These are phyloP conservation scores for Chrysanthemum makinoi DNA, from an alignment of 129 eudicot species.

Conservation along the genomic window DNA sequence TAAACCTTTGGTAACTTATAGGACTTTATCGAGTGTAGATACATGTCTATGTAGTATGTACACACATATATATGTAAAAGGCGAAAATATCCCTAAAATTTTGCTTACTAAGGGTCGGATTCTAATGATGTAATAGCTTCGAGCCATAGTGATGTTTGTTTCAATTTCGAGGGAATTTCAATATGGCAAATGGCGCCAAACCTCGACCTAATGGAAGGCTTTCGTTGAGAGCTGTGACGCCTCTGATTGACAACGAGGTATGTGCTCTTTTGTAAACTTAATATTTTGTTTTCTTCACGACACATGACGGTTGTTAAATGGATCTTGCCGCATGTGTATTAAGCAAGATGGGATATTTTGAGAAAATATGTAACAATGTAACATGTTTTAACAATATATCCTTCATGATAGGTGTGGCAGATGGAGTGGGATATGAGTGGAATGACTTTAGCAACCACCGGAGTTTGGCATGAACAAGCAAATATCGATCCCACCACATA, in stretches of 20 bases:
- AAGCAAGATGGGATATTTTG: too few relatives aligned
- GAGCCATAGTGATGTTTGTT: slow-evolving; percentile 84
- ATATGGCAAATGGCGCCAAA: slow-evolving; percentile 82
- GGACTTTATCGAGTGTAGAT: background rate
- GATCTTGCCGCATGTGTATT: too few relatives aligned
- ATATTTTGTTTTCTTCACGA: too few relatives aligned
- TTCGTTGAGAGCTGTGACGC: slow-evolving; percentile 57
- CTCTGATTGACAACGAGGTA: slow-evolving; percentile 68
- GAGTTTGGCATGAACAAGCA: slow-evolving; percentile 88
- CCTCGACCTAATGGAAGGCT: slow-evolving; percentile 85
- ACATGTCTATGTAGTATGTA: background rate
- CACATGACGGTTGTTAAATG: too few relatives aligned
- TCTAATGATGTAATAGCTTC: slow-evolving; percentile 11
- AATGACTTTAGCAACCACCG: slow-evolving; percentile 85
- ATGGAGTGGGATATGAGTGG: slow-evolving; percentile 99
- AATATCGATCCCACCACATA: slow-evolving; percentile 47
- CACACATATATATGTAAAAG: background rate
- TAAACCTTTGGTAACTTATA: background rate
- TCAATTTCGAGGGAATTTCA: slow-evolving; percentile 75
- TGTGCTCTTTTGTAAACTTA: slow-evolving; percentile 3
- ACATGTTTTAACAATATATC: too few relatives aligned
- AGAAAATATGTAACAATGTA: too few relatives aligned
- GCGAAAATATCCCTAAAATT: background rate
- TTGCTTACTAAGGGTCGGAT: slow-evolving; percentile 9
- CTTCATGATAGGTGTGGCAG: slow-evolving; percentile 66